Evolutionary conservation across 805 yeast species (phyloP).

Genomic region (Cyberlindnera maclurae): DNA sequence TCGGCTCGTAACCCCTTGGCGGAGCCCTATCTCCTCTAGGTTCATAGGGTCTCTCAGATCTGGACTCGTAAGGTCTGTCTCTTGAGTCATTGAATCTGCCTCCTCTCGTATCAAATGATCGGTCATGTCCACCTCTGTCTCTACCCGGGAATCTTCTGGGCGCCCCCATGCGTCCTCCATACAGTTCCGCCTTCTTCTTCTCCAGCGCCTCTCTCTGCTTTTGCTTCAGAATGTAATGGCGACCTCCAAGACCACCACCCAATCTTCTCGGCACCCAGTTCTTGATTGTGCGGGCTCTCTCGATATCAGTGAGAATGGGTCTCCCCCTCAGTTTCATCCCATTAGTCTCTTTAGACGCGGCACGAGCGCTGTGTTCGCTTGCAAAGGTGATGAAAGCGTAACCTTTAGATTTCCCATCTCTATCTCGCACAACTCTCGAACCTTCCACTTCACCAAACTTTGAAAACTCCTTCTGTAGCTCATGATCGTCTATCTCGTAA

Average conservation of each 20-base stretch:
- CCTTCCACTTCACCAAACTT: constrained; percentile 67
- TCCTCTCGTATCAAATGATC: constrained; percentile 2
- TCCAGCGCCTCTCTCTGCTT: constrained; percentile 9
- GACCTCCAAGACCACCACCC: constrained; percentile 93
- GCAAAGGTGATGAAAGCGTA: constrained; percentile 78
- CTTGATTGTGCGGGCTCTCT: constrained; percentile 57
- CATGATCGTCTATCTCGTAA: constrained; percentile 58
- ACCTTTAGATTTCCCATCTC: constrained; percentile 57
- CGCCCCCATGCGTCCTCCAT: background rate
- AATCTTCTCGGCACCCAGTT: constrained; percentile 69
- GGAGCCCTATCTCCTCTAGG: background rate
- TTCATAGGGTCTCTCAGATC: constrained; percentile 2
- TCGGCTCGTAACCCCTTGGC: constrained; percentile 1
- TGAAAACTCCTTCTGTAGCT: constrained; percentile 53
- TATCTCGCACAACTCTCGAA: constrained; percentile 48
- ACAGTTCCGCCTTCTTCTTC: constrained; percentile 3
- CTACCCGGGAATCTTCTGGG: constrained; percentile 5
- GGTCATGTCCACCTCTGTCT: constrained; percentile 8
- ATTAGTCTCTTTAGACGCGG: constrained; percentile 55
- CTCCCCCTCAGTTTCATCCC: constrained; percentile 45
- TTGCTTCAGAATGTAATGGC: constrained; percentile 46
- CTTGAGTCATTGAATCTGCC: constrained; percentile 5
- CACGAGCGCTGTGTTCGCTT: constrained; percentile 49
- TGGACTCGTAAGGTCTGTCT: constrained; percentile 1
- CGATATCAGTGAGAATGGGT: constrained; percentile 60